These are phyloP conservation scores for Fabrea salina DNA, from an alignment of 169 alveolate species.

Conservation along the genomic window DNA sequence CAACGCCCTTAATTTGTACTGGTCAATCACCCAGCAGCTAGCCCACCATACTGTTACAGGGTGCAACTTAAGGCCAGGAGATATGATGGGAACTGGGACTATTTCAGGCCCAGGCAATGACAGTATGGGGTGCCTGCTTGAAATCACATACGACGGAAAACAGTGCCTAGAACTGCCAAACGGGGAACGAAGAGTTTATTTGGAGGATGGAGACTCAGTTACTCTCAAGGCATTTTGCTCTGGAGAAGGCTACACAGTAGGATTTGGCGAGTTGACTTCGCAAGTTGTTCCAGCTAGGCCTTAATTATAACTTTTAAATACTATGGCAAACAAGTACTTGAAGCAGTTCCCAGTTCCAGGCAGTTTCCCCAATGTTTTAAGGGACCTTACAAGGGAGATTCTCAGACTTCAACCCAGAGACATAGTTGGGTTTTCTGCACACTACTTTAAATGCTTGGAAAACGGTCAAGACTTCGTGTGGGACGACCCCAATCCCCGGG, in stretches of 20 bases:
- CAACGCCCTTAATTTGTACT: slow-evolving; percentile 53
- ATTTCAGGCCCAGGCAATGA: slow-evolving; percentile 61
- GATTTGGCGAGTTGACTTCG: slow-evolving; percentile 60
- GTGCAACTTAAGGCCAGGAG: slow-evolving; percentile 72
- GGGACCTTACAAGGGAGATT: slow-evolving; percentile 30
- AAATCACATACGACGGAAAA: slow-evolving; percentile 70
- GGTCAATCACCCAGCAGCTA: slow-evolving; percentile 70
- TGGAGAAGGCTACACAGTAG: slow-evolving; percentile 64
- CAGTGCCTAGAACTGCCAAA: slow-evolving; percentile 55
- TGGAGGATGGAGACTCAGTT: slow-evolving; percentile 68
- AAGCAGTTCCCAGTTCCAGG: slow-evolving; percentile 31
- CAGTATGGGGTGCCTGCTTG: slow-evolving; percentile 70
- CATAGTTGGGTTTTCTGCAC: slow-evolving; percentile 23
- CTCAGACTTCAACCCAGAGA: slow-evolving; percentile 29
- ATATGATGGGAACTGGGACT: slow-evolving; percentile 80
- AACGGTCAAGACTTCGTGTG: background rate
- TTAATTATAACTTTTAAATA: background rate
- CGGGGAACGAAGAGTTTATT: slow-evolving; percentile 70
- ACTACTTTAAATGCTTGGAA: background rate
- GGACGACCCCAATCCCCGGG: slow-evolving; percentile 14
- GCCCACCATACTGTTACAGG: slow-evolving; percentile 83
- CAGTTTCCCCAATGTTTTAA: slow-evolving; percentile 20
- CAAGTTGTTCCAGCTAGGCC: background rate
- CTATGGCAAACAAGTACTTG: slow-evolving; percentile 30
- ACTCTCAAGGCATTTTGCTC: slow-evolving; percentile 62